Conservation (phyloP, 768 basidiomycete genomes). For the Termitomyces sp. region DNA sequence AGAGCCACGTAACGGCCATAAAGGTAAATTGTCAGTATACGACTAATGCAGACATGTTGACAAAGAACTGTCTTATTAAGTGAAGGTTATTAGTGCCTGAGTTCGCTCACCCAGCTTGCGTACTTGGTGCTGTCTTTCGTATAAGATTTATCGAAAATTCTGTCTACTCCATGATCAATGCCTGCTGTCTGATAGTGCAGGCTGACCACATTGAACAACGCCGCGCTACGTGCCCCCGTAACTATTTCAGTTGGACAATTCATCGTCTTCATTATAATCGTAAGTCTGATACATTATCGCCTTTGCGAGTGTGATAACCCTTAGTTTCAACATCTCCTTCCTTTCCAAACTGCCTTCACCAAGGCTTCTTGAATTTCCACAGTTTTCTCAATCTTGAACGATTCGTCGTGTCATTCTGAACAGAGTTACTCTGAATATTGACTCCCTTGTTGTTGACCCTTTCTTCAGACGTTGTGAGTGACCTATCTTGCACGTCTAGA, state of each 20-base stretch:
- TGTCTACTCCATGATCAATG: not conserved
- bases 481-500: not conserved
- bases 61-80: not conserved
- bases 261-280: not conserved
- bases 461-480: not conserved
- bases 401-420: not conserved
- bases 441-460: not conserved
- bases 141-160: not conserved
- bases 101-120: no score
- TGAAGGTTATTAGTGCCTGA: not conserved
- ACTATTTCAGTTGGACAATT: not conserved
- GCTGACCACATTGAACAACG: not conserved
- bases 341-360: not conserved
- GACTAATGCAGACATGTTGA: not conserved
- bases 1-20: no score
- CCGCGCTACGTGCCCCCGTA: not conserved
- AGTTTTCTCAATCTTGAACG: not conserved
- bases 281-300: not conserved
- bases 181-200: not conserved
- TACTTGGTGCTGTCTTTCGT: not conserved
- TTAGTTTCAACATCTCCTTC: no score
- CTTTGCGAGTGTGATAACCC: not conserved
- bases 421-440: not conserved
- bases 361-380: not conserved
- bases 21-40: not conserved